These are phyloP conservation scores for Letharia lupina DNA, from an alignment of 495 filamentous ascomycete species.

Conservation along the genomic window DNA sequence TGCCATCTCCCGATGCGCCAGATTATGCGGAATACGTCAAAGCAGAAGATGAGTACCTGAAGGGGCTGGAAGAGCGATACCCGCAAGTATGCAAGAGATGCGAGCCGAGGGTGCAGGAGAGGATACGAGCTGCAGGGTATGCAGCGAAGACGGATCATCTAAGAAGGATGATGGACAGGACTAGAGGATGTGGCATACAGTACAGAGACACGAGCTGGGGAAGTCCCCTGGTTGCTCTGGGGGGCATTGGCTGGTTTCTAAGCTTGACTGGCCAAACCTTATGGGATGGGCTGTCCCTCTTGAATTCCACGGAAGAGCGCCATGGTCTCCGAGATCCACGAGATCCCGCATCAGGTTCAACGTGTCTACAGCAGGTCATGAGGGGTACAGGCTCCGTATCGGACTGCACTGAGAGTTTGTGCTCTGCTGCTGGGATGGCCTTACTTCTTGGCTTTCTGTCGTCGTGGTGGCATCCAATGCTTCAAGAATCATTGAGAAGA, in stretches of 20 bases:
- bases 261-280: constrained; percentile 35
- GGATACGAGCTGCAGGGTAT: constrained; percentile 60
- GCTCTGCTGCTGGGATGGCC: constrained; percentile 37
- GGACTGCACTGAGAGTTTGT: constrained; percentile 31
- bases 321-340: constrained; percentile 17
- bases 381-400: constrained; percentile 24
- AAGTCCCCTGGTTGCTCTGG: constrained; percentile 36
- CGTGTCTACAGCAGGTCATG: constrained; percentile 30
- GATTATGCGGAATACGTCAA: constrained; percentile 49
- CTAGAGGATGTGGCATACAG: constrained; percentile 37
- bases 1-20: constrained; percentile 58
- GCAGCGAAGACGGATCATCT: constrained; percentile 73
- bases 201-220: constrained; percentile 44
- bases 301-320: constrained; percentile 21
- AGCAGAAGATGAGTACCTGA: constrained; percentile 52
- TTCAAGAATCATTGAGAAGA: constrained; percentile 55
- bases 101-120: constrained; percentile 53
- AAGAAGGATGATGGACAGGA: constrained; percentile 60
- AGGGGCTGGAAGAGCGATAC: constrained; percentile 62
- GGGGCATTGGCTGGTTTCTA: constrained; percentile 22
- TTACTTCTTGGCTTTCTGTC: constrained; percentile 47
- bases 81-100: constrained; percentile 77
- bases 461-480: constrained; percentile 70
- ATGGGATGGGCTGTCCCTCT: constrained; percentile 35
- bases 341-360: constrained; percentile 21